Base-by-base conservation (phyloP, 2,329 filamentous ascomycete species). In the Chaetothyriales sp. region DNA sequence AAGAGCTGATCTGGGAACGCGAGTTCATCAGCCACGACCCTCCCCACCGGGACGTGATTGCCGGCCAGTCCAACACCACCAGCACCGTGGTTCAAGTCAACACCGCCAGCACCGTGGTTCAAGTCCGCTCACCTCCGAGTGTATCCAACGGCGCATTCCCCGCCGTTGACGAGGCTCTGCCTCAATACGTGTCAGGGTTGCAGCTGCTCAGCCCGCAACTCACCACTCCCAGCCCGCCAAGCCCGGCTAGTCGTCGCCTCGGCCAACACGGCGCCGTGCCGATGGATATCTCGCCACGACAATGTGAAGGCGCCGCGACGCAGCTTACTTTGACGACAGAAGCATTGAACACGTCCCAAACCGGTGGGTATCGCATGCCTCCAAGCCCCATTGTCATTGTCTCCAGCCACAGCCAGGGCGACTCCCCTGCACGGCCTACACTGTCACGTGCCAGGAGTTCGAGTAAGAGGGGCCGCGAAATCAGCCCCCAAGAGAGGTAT, bases 331-430 rank as follows among this genome's bases (percentile, higher is more conserved):
- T 57, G 29, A 52, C 48, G 7, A 48, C 49, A 2, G 54, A 57
- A n/a, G 52, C 58, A 10, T 60, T 61, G 6, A 60, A 61, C 18
- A 62, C 60, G 49, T 62, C 65, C 15, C 60, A 64, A 46, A 40
- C 33, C 4, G 33, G 33, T 15, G 33, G 33, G 9, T 40, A 40
- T 40, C 33, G 9, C 8, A 15, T 15, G 33, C 15, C 33, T 40
- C 1, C 2, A 25, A 74, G 72, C 52, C 72, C 72, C 10, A 66
- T 70, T 29, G 66, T 74, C 44, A 71, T 67, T 40, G 64, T 74
- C 2, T 70, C 70, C 25, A 69, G 50, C 37, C 56, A 59, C 46
- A 65, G 65, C 19, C 64, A 69, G 19, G 70, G 70, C 4, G 71
- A 73, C 58, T 73, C 70, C 1, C 70, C 70, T 4, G 64, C 65